These are phyloP conservation scores for Crithidia sp. DNA, from an alignment of 208 protist genomes.

Conservation along the genomic window DNA sequence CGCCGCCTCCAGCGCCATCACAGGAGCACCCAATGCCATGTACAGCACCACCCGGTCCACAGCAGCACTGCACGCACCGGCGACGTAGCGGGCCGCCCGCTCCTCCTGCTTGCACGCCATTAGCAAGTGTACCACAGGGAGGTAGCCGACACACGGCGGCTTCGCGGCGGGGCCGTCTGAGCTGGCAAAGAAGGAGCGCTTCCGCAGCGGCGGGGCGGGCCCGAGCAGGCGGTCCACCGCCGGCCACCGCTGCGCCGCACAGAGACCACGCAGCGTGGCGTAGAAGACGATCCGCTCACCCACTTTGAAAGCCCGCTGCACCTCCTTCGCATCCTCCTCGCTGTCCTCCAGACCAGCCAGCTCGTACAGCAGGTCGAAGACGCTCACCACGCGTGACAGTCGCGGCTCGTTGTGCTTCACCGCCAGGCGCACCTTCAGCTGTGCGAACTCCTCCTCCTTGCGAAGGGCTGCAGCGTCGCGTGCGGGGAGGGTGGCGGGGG, in stretches of 20 bases:
- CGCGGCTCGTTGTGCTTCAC: slow-evolving; percentile 26
- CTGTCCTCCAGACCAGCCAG: slow-evolving; percentile 31
- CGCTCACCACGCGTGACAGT: slow-evolving; percentile 32
- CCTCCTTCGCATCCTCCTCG: slow-evolving; percentile 19
- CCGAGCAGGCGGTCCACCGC: slow-evolving; percentile 39
- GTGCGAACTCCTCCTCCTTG: slow-evolving; percentile 9
- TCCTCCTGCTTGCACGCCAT: slow-evolving; percentile 35
- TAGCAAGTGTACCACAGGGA: slow-evolving; percentile 40
- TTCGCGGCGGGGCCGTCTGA: not conserved
- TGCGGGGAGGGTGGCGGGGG: not conserved
- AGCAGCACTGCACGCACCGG: slow-evolving; percentile 34
- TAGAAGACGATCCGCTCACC: slow-evolving; percentile 34
- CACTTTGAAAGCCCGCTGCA: slow-evolving; percentile 35
- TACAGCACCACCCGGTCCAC: slow-evolving; percentile 53
- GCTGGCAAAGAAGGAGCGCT: slow-evolving; percentile 32
- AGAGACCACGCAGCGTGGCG: slow-evolving; percentile 45
- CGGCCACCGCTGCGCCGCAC: slow-evolving; percentile 33
- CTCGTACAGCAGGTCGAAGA: slow-evolving; percentile 29
- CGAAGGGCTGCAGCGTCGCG: slow-evolving; percentile 4
- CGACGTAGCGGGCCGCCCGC: slow-evolving; percentile 42
- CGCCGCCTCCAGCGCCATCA: slow-evolving; percentile 57
- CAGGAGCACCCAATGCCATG: slow-evolving; percentile 41
- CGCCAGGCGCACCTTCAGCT: slow-evolving; percentile 31
- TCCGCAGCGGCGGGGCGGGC: slow-evolving; percentile 29
- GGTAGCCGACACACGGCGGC: slow-evolving; percentile 35